These are phyloP conservation scores for Drechslerella stenobrocha DNA, from an alignment of 2,329 filamentous ascomycete species.

Conservation along the genomic window DNA sequence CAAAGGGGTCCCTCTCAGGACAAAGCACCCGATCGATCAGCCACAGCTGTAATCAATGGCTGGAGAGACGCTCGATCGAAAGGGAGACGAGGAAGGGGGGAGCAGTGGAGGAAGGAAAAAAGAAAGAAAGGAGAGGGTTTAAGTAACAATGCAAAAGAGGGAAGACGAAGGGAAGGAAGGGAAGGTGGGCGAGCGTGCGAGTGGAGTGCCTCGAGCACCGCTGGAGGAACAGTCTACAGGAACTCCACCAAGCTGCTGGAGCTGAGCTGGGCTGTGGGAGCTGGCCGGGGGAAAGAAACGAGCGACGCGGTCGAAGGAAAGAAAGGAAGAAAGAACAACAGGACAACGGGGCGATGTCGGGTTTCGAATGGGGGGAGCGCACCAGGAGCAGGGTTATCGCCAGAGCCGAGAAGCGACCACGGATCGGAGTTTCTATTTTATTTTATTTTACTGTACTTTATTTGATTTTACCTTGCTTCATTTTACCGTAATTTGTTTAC, in stretches of 20 bases:
- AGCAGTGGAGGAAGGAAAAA: background rate
- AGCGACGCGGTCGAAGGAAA: conserved; percentile 4
- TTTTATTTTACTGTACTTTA: conserved; percentile 1
- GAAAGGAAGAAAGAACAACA: conserved; percentile 3
- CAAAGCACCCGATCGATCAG: conserved; percentile 2
- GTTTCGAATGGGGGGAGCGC: background rate
- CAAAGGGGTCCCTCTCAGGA: background rate
- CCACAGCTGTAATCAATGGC: conserved; percentile 5
- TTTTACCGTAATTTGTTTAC: background rate
- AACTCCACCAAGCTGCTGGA: background rate
- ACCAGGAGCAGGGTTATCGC: conserved; percentile 1
- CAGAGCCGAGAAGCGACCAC: background rate
- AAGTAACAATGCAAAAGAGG: background rate
- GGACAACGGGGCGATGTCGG: background rate
- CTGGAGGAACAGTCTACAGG: background rate
- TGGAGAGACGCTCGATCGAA: conserved; percentile 4
- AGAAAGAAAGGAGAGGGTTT: conserved; percentile 1
- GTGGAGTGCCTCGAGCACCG: background rate
- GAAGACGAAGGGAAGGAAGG: background rate
- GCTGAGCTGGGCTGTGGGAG: no score
- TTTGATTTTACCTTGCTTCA: no score
- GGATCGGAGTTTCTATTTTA: background rate
- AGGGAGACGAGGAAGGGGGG: background rate
- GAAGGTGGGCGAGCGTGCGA: background rate
- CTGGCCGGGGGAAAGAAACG: background rate